phyloP scores from a whole-genome alignment of 2,329 filamentous ascomycete species.

The Apiospora phragmitis region DNA sequence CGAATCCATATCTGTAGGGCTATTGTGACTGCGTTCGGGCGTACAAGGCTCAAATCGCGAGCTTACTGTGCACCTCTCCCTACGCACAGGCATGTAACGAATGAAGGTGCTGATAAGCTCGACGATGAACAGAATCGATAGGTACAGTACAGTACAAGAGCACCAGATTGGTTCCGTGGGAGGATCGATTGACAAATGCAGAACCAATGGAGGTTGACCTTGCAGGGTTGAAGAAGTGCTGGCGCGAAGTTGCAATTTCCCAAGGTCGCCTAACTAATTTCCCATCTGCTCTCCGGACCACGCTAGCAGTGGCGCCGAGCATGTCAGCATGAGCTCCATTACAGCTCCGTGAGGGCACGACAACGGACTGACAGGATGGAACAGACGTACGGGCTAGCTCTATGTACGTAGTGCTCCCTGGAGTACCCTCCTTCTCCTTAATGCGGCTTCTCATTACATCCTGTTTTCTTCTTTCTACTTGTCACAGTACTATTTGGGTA shows the following conservation, averaged over 20 bases:
- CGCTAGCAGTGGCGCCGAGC: slow-evolving; percentile 10
- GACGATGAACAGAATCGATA: neutral
- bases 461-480: neutral
- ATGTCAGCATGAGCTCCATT: neutral
- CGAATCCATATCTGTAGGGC: neutral
- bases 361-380: neutral
- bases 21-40: neutral
- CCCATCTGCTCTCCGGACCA: neutral
- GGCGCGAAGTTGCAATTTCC: slow-evolving; percentile 5
- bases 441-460: neutral
- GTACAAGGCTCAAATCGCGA: neutral
- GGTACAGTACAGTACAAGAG: neutral
- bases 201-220: neutral
- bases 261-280: slow-evolving; percentile 12
- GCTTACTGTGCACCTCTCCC: neutral
- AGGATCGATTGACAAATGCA: neutral
- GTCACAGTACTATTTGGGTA: neutral
- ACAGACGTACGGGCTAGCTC: neutral
- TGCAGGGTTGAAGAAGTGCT: neutral
- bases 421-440: neutral
- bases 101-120: neutral
- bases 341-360: too few relatives aligned
- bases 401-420: too few relatives aligned
- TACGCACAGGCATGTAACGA: neutral
- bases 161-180: neutral